Conservation (phyloP, 2,329 filamentous ascomycete species). For the Colletotrichum sp. region DNA sequence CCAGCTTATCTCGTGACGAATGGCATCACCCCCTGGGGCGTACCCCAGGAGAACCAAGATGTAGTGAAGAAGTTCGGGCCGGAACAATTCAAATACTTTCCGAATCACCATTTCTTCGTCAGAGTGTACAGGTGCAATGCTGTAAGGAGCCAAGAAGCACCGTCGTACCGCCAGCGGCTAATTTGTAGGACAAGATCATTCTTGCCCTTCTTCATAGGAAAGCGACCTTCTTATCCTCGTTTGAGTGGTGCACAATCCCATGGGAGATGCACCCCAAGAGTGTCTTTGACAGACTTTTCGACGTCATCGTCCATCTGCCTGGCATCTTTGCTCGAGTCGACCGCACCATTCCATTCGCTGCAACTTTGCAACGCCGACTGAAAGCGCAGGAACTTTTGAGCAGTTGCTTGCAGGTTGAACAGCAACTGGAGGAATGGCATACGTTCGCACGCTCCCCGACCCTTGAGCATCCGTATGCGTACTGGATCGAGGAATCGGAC, state of each 20-base stretch:
- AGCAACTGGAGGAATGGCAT: constrained; percentile 54
- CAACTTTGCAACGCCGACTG: constrained; percentile 45
- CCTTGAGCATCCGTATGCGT: constrained; percentile 35
- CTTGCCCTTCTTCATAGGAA: constrained; percentile 55
- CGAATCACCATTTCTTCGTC: constrained; percentile 63
- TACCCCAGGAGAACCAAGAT: constrained; percentile 37
- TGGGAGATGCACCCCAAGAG: constrained; percentile 59
- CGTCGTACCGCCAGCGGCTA: background rate
- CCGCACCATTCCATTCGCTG: constrained; percentile 40
- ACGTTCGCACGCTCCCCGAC: constrained; percentile 30
- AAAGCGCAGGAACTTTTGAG: constrained; percentile 53
- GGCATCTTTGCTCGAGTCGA: constrained; percentile 52
- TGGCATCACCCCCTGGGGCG: constrained; percentile 39
- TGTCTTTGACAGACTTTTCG: constrained; percentile 56
- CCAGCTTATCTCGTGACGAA: constrained; percentile 38
- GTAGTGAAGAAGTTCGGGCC: constrained; percentile 49
- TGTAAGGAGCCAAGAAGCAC: constrained; percentile 41
- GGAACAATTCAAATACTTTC: constrained; percentile 52
- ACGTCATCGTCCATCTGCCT: constrained; percentile 53
- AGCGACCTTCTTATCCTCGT: constrained; percentile 54
- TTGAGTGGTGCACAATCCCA: constrained; percentile 57
- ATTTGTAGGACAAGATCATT: constrained; percentile 38
- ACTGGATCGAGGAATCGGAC: constrained; percentile 43
- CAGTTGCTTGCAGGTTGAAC: constrained; percentile 53
- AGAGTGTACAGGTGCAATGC: constrained; percentile 58